Percentiles rank a stretch among this genome's conserved stretches.
Conservation (phyloP, 257 asterid genomes). For the Solanum sitiens region DNA sequence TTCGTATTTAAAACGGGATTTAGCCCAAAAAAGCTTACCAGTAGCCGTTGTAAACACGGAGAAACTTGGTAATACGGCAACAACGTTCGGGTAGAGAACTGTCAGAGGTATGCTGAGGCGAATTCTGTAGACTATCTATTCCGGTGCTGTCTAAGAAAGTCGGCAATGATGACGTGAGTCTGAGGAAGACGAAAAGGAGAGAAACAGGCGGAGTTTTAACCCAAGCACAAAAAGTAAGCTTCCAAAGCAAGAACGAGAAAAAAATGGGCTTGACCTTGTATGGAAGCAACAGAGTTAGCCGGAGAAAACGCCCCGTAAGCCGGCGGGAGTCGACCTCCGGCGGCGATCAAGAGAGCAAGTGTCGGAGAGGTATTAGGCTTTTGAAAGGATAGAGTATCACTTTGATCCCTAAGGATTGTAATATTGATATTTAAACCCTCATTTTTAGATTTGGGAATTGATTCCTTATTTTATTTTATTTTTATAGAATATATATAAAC, state of each 20-base stretch:
- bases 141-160: neutral
- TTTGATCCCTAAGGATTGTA: neutral
- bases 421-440: neutral
- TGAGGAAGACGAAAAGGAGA: neutral
- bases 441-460: no score
- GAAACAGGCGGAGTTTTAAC: neutral
- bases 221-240: neutral
- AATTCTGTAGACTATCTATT: neutral
- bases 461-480: no score
- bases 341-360: neutral
- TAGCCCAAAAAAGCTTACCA: neutral
- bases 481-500: neutral
- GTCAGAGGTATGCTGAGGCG: neutral
- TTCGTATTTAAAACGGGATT: neutral
- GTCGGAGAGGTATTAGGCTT: neutral
- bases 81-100: neutral
- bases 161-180: neutral
- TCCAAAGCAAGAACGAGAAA: neutral
- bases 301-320: neutral
- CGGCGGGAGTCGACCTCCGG: neutral
- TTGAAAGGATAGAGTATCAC: neutral
- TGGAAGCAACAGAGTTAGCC: neutral
- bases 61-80: neutral
- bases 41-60: neutral
- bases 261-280: neutral